phyloP scores from a whole-genome alignment of 345 rosid species.

The Euphorbia pulcherrima region DNA sequence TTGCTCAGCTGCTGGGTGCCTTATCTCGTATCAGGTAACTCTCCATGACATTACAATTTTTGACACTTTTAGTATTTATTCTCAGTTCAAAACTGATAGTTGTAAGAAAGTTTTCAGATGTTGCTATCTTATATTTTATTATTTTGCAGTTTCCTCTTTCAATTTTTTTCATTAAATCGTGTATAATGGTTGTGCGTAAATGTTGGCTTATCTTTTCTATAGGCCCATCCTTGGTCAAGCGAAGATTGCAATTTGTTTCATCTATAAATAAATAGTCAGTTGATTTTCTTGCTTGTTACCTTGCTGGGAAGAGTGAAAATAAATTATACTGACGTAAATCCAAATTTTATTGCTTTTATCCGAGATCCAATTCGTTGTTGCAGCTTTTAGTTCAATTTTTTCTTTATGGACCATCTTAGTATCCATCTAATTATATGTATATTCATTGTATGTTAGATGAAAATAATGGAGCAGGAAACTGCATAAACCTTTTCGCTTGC shows the following conservation, averaged over 20 bases:
- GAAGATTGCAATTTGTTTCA: neutral
- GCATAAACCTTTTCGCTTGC: neutral
- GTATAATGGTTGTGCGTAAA: neutral
- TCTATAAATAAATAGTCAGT: neutral
- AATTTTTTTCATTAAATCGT: conserved; percentile 3
- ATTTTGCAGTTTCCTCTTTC: neutral
- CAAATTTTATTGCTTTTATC: neutral
- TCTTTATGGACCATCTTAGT: neutral
- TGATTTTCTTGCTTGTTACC: neutral
- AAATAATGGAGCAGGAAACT: neutral
- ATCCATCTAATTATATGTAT: neutral
- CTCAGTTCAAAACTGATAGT: neutral
- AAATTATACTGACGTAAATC: neutral
- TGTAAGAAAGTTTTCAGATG: neutral
- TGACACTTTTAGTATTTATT: conserved; percentile 3
- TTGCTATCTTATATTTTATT: conserved; percentile 6
- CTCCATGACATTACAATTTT: conserved; percentile 8
- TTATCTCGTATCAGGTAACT: conserved; percentile 90
- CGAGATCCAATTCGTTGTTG: neutral
- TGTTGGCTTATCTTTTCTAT: neutral
- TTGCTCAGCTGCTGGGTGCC: conserved; percentile 96
- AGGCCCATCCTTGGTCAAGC: neutral
- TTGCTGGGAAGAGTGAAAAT: neutral
- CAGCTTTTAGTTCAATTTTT: neutral
- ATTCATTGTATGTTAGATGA: neutral